Evolutionary conservation across 208 protist genomes (phyloP).

Genomic region (Acanthamoeba healyi): DNA sequence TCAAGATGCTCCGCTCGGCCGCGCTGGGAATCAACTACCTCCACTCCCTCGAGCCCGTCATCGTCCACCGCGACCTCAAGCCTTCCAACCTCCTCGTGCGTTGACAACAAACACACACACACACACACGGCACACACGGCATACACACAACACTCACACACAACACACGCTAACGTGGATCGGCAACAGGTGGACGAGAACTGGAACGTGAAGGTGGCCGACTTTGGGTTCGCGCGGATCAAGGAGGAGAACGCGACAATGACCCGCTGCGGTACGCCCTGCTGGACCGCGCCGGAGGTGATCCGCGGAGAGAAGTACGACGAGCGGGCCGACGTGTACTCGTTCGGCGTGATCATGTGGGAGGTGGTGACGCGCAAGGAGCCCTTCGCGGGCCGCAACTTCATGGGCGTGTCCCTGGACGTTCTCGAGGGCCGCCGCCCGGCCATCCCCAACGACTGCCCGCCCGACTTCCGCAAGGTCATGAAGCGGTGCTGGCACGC

Average conservation of each 20-base stretch:
- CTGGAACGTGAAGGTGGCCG: slow-evolving; percentile 42
- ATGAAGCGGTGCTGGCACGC: neutral
- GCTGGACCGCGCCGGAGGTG: slow-evolving; percentile 2
- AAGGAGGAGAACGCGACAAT: slow-evolving; percentile 30
- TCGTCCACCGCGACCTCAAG: slow-evolving; percentile 34
- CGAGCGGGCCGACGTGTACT: slow-evolving; percentile 33
- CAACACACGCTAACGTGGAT: neutral
- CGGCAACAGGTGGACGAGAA: neutral
- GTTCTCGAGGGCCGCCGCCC: neutral
- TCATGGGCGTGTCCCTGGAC: neutral
- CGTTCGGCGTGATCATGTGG: slow-evolving; percentile 5
- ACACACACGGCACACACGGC: neutral
- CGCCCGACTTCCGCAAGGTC: neutral
- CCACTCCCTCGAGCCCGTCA: neutral
- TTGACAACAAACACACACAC: too few relatives aligned
- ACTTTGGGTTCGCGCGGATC: slow-evolving; percentile 54
- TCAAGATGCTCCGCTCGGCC: neutral
- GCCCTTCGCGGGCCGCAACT: neutral
- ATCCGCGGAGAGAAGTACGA: slow-evolving; percentile 11
- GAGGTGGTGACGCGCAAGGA: neutral
- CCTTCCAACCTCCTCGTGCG: slow-evolving; percentile 46
- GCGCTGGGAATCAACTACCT: slow-evolving; percentile 68
- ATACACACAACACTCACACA: too few relatives aligned
- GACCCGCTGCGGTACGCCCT: neutral
- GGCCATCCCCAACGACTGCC: neutral